Conservation (phyloP, 805 yeast genomes). For the Lipomyces spencermartinsiae region DNA sequence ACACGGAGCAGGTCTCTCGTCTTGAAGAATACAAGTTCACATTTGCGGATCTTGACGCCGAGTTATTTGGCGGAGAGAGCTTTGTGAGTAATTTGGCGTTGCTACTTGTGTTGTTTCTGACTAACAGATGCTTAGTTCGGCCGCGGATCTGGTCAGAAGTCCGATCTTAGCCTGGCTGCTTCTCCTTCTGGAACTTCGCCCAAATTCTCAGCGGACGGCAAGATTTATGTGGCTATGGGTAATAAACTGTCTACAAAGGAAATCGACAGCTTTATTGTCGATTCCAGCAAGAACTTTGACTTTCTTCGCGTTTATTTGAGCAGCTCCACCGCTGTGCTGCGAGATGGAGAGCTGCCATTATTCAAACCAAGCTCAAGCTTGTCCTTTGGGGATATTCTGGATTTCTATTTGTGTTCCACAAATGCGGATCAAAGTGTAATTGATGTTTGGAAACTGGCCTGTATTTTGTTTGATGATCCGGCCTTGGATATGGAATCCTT, state of each 20-base stretch:
- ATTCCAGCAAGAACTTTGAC: constrained; percentile 13
- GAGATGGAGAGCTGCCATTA: constrained; percentile 27
- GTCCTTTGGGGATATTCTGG: constrained; percentile 11
- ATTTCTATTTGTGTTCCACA: constrained; percentile 5
- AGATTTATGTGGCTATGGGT: background rate
- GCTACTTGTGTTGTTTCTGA: background rate
- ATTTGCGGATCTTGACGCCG: constrained; percentile 53
- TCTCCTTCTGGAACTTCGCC: constrained; percentile 6
- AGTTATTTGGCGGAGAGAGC: constrained; percentile 52
- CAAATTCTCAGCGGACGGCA: constrained; percentile 9
- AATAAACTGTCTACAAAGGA: background rate
- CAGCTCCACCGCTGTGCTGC: constrained; percentile 8
- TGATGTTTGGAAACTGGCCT: constrained; percentile 60
- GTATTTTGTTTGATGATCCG: constrained; percentile 64
- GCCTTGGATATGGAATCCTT: constrained; percentile 16
- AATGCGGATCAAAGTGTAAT: constrained; percentile 20
- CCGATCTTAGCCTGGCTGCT: background rate
- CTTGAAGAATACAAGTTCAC: constrained; percentile 39
- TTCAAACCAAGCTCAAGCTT: constrained; percentile 11
- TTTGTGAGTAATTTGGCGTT: constrained; percentile 16
- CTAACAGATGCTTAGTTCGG: background rate
- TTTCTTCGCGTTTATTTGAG: constrained; percentile 17
- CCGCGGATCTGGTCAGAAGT: background rate
- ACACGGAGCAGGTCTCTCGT: constrained; percentile 4
- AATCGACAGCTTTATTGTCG: background rate